Conservation (phyloP, 1,139 yeast species). For the Martiniozyma asiatica region DNA sequence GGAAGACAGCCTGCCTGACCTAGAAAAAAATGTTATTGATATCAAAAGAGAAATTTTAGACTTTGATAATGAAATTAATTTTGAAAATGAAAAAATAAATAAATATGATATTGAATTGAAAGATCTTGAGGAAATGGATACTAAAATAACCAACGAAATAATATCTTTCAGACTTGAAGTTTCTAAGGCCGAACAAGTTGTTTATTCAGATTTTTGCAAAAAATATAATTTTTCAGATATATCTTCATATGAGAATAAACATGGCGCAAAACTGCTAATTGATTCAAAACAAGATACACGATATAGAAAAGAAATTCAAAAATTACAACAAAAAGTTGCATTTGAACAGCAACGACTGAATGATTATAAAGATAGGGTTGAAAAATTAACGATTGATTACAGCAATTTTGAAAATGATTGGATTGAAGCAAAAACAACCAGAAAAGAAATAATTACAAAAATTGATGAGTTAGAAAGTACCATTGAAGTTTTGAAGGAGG, state of each 20-base stretch:
- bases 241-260: conserved; percentile 55
- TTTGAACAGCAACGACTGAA: conserved; percentile 51
- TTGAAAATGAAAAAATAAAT: conserved; percentile 27
- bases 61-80: conserved; percentile 40
- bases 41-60: conserved; percentile 43
- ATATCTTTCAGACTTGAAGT: conserved; percentile 23
- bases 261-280: conserved; percentile 49
- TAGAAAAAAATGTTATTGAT: conserved; percentile 39
- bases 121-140: conserved; percentile 15
- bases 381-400: conserved; percentile 26
- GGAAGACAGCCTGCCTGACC: conserved; percentile 41
- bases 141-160: conserved; percentile 11
- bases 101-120: conserved; percentile 26
- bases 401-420: conserved; percentile 26
- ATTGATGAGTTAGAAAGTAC: conserved; percentile 40
- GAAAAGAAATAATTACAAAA: conserved; percentile 26
- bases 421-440: conserved; percentile 23
- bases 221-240: conserved; percentile 42
- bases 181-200: conserved; percentile 28
- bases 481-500: conserved; percentile 32
- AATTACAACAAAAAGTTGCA: conserved; percentile 45
- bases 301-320: conserved; percentile 47
- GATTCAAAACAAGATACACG: conserved; percentile 56
- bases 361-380: conserved; percentile 37
- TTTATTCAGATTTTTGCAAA: conserved; percentile 45